Conservation (phyloP, 1,284 basidiomycete species). For the Fomitopsis palustris region DNA sequence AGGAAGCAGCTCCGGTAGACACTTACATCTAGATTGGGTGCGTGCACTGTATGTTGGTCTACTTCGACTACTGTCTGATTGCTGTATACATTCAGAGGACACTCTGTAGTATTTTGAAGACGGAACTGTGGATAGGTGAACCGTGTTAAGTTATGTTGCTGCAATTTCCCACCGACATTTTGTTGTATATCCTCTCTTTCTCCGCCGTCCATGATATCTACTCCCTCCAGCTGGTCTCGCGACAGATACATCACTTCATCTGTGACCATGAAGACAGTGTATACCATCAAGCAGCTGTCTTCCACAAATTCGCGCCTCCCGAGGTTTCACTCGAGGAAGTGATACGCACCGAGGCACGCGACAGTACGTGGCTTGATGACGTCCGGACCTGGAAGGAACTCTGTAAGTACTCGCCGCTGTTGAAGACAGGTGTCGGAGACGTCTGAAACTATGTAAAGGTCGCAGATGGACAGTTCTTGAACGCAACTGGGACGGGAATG, state of each 20-base stretch:
- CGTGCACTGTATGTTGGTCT: too few species aligned
- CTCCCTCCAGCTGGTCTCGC: conserved; percentile 15
- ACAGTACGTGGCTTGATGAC: conserved; percentile 10
- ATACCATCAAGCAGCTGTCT: conserved; percentile 23
- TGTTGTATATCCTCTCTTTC: conserved; percentile 20
- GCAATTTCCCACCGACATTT: conserved; percentile 16
- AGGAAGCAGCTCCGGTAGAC: too few species aligned
- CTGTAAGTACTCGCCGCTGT: conserved; percentile 9
- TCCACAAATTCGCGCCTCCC: conserved; percentile 17
- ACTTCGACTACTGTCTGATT: too few species aligned
- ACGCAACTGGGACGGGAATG: conserved; percentile 19
- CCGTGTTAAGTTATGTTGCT: conserved; percentile 10
- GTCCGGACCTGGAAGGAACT: conserved; percentile 22
- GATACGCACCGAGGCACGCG: neutral
- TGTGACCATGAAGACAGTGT: conserved; percentile 17
- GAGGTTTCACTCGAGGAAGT: conserved; percentile 17
- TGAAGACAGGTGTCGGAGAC: neutral
- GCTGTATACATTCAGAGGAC: too few species aligned
- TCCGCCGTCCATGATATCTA: conserved; percentile 16
- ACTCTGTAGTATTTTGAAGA: too few species aligned
- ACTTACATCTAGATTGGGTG: too few species aligned
- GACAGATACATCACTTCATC: conserved; percentile 13
- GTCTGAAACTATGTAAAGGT: conserved; percentile 3
- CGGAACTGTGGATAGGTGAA: neutral
- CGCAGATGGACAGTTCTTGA: conserved; percentile 15